phyloP scores from a whole-genome alignment of 1,284 basidiomycete genomes.

The Wallemia mellicola region DNA sequence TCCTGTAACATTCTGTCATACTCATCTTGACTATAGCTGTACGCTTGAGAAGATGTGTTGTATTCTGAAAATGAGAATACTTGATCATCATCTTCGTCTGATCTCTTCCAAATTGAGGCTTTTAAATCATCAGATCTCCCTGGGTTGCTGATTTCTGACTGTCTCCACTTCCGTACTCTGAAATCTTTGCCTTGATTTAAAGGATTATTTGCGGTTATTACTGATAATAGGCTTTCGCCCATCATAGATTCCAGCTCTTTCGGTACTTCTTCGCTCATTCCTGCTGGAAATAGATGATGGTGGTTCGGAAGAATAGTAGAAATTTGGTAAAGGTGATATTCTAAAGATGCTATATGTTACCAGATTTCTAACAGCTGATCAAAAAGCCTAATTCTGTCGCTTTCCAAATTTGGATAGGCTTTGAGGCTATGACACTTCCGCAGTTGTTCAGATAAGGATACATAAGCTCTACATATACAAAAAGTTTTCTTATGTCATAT shows the following conservation, averaged over 20 bases:
- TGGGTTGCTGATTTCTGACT: conserved; percentile 6
- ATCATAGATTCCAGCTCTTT: too few species aligned
- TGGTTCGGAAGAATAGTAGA: not conserved
- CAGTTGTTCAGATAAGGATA: too few species aligned
- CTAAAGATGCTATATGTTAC: not conserved
- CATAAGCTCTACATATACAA: too few species aligned
- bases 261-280: too few species aligned
- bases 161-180: conserved; percentile 22
- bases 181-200: conserved; percentile 29
- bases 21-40: conserved; percentile 69
- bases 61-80: conserved; percentile 18
- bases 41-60: conserved; percentile 34
- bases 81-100: not conserved
- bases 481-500: too few species aligned
- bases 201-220: conserved; percentile 18
- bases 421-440: not conserved
- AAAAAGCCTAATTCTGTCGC: not conserved
- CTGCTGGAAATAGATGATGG: too few species aligned
- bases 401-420: not conserved
- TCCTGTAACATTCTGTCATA: conserved; percentile 54
- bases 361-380: not conserved
- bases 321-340: not conserved
- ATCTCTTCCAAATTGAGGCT: conserved; percentile 8
- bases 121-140: conserved; percentile 7
- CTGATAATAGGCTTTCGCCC: conserved; percentile 58